Base-by-base conservation (phyloP, 371 early-diverging fungal species). In the Mucor sp. region DNA sequence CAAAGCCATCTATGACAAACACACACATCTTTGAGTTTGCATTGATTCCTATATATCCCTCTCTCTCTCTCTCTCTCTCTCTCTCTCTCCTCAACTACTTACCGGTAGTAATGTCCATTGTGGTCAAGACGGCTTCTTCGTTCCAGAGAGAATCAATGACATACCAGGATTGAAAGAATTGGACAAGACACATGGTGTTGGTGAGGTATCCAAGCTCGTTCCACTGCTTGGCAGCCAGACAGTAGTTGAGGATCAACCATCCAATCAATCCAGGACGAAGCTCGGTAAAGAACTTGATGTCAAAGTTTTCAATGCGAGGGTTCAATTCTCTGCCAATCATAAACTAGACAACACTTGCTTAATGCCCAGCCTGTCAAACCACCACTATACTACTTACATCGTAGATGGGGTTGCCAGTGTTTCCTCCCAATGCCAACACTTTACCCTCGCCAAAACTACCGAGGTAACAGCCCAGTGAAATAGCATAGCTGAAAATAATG, bases 231-330 rank as follows among this genome's bases (percentile, higher is more conserved):
- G 88, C 87, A 44, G 93, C 88, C 77, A 90, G 85, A 68, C 91
- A 87, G 47, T 89, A 74, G 81, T 96, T 88, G 65, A 95, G 66
- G 25, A 94, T 57, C 47, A 90, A 58, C 95, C 94, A 94, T 56
- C 93, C 94, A 70, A 96, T 87, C 62, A 96, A 77, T 5, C 96
- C 96, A 41, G 96, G 95, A 44, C 98, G 89, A 62, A 97, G 89
- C 83, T 97, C 97, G 59, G 91, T 89, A 68, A 97, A 93, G 74
- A 91, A 93, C 83, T 98, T 98, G 81, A 97, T 84, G 72, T 98
- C 97, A 62, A 97, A 90, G n/a, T 79, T 70, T 32, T 87, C 88
- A 61, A 91, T 78, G 47, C 95, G 90, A 66, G 97, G 98, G 80
- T 96, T 97, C 64, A 94, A 82, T 70, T 93, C 93, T 65, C 92